Evolutionary conservation across 441 rosid genomes (phyloP).

Genomic region (Adansonia grandidieri): DNA sequence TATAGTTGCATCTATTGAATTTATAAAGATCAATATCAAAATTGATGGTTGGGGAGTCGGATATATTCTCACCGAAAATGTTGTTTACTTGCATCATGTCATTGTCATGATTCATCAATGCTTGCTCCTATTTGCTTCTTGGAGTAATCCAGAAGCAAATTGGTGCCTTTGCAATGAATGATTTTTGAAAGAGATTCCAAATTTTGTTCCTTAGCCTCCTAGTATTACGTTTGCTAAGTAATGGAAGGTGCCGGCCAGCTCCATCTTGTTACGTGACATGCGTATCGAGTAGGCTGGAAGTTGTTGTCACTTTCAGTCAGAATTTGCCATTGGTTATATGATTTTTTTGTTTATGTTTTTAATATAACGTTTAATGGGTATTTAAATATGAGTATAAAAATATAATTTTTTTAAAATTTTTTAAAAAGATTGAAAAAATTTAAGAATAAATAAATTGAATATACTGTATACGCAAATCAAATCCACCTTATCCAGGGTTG

Average conservation of each 20-base stretch:
- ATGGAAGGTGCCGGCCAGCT: conserved; percentile 3
- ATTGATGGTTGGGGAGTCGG: conserved; percentile 6
- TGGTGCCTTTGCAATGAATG: neutral
- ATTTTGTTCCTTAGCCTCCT: conserved; percentile 1
- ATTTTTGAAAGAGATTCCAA: conserved; percentile 14
- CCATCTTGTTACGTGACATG: neutral
- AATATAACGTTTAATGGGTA: no score
- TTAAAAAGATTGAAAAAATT: no score
- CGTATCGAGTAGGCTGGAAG: neutral
- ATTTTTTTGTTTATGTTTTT: no score
- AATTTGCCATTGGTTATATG: no score
- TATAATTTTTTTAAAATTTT: no score
- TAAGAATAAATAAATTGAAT: no score
- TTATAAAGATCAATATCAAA: conserved; percentile 27
- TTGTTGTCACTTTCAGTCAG: neutral
- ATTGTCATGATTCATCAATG: no score
- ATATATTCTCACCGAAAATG: neutral
- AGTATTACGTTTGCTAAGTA: neutral
- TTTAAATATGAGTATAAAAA: no score
- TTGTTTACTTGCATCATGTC: neutral
- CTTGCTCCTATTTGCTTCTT: neutral
- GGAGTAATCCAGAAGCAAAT: conserved; percentile 21
- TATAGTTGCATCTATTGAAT: conserved; percentile 30
- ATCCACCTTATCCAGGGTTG: no score
- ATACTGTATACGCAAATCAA: no score